A percentile compares a stretch with the other conserved stretches of the same genome.
phyloP scores from a whole-genome alignment of 2,329 filamentous ascomycete genomes.

The Penicillium sp. region DNA sequence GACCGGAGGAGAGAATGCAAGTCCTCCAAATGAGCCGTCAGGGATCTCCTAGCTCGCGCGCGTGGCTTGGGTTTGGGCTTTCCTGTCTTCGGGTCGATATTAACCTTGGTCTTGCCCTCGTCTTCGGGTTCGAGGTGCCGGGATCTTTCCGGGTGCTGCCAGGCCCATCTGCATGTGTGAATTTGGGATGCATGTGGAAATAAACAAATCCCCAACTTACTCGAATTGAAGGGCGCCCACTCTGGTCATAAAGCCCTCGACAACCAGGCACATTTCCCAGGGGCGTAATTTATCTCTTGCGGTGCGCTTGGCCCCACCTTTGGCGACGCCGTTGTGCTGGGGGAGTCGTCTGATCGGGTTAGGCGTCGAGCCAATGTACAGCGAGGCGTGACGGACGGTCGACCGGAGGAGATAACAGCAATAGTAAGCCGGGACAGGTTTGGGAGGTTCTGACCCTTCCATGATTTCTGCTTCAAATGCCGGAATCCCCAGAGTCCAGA shows the following conservation, averaged over 20 bases:
- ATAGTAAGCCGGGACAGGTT: constrained; percentile 80
- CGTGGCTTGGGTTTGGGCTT: constrained; percentile 37
- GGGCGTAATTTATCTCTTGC: constrained; percentile 68
- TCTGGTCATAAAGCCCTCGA: constrained; percentile 85
- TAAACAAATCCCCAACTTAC: constrained; percentile 52
- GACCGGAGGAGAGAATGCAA: constrained; percentile 78
- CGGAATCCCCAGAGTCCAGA: background rate
- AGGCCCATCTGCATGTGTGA: constrained; percentile 70
- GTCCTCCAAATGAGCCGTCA: constrained; percentile 74
- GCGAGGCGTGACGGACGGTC: constrained; percentile 64
- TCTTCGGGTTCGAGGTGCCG: constrained; percentile 70
- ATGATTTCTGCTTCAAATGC: constrained; percentile 10
- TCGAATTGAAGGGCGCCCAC: constrained; percentile 92
- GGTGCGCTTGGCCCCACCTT: constrained; percentile 80
- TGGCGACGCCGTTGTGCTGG: constrained; percentile 85
- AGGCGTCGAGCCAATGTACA: constrained; percentile 92
- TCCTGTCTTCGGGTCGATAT: constrained; percentile 39
- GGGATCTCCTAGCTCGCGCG: constrained; percentile 56
- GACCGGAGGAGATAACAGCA: constrained; percentile 92
- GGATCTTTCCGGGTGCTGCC: constrained; percentile 81
- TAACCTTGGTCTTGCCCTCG: constrained; percentile 27
- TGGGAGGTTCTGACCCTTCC: constrained; percentile 40
- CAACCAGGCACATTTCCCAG: constrained; percentile 87
- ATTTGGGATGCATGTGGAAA: constrained; percentile 1
- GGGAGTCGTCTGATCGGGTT: constrained; percentile 80